These are phyloP conservation scores for Serendipita sp. DNA, from an alignment of 768 basidiomycete species.

Conservation along the genomic window DNA sequence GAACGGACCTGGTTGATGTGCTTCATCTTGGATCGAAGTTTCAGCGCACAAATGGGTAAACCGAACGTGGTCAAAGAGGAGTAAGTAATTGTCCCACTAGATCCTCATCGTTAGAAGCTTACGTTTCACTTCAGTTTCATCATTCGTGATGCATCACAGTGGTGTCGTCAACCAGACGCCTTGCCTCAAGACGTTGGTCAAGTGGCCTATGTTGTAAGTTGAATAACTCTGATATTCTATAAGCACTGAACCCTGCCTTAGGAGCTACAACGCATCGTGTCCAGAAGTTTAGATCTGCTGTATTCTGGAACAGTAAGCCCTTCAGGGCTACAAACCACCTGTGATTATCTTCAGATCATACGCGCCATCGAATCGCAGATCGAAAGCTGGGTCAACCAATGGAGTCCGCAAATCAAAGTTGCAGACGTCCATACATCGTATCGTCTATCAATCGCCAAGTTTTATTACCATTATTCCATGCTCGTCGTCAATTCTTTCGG, in stretches of 20 bases:
- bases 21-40: slow-evolving; percentile 72
- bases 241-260: slow-evolving; percentile 17
- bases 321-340: slow-evolving; percentile 69
- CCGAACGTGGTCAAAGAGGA: slow-evolving; percentile 88
- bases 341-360: slow-evolving; percentile 73
- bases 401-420: slow-evolving; percentile 13
- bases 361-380: slow-evolving; percentile 74
- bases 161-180: slow-evolving; percentile 54
- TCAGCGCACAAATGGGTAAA: slow-evolving; percentile 94
- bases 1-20: slow-evolving; percentile 90
- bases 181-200: slow-evolving; percentile 50
- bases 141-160: slow-evolving; percentile 64
- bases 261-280: slow-evolving; percentile 81
- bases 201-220: slow-evolving; percentile 57
- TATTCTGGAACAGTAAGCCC: slow-evolving; percentile 67
- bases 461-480: slow-evolving; percentile 73
- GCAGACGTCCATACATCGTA: slow-evolving; percentile 20
- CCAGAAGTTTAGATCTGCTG: slow-evolving; percentile 75
- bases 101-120: background rate
- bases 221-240: background rate
- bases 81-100: slow-evolving; percentile 29
- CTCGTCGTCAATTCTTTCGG: slow-evolving; percentile 93
- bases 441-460: slow-evolving; percentile 39
- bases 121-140: slow-evolving; percentile 42
- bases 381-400: slow-evolving; percentile 41